Base-by-base conservation (phyloP, 768 basidiomycete genomes). In the Lactarius deliciosus region DNA sequence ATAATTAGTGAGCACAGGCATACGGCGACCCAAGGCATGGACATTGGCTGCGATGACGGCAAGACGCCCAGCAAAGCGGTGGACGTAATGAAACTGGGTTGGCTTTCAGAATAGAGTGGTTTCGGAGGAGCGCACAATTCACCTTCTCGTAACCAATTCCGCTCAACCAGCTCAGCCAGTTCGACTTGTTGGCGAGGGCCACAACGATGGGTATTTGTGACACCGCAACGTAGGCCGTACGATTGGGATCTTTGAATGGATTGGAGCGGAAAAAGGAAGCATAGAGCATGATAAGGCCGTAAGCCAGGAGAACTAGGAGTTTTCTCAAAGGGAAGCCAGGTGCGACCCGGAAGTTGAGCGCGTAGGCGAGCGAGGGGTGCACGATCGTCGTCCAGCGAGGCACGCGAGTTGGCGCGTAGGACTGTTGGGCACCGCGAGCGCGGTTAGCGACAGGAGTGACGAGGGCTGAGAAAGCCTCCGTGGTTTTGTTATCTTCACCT, bases 131-230 rank as follows among this genome's bases (percentile, higher is more conserved):
- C 28, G 18, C 18, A 57, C 41, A 34, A 36, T 4, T 3, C 54
- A 82, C 83, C 70, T 80, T 80, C 65, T 83, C 81, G 69, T 84
- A 84, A 1, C 82, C 79, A 57, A 81, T 72, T 5, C 79, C 81
- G 9, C 82, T 63, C 28, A 79, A 63, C 65, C 77, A 72, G 20
- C 79, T 76, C 18, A 84, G 56, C 16, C 79, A 54, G 61, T 80
- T 83, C 69, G 84, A 84, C 76, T 86, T 86, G n/a, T 80, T 79
- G 2, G 80, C 81, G 7, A 85, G 76, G 2, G 76, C 68, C 64
- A 81, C 76, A 8, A 82, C 75, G 32, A 81, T 68, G 5, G 83
- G 83, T 25, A 84, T 75, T 68, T 83, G 82, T 11, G 81, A 80
- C 63, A 79, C 73, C 18, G 77, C 77, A 5, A 83, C 74, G 41